Evolutionary conservation across 805 yeast species (phyloP).

Genomic region (Kurtzmaniella cleridarum): DNA sequence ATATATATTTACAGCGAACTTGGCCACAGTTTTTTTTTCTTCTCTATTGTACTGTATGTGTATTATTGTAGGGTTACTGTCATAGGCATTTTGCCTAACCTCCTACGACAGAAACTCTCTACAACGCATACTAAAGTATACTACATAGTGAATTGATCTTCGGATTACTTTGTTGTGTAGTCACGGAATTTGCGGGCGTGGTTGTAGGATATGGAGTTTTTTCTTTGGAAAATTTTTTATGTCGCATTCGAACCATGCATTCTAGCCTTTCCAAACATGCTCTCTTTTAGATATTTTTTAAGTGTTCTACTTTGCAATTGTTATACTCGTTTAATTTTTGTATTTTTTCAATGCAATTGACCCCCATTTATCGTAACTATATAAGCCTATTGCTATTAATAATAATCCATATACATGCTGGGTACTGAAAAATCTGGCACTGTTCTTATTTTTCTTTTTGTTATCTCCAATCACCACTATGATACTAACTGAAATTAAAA

Average conservation of each 20-base stretch:
- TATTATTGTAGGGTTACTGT: conserved; percentile 46
- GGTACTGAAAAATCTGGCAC: too few relatives aligned
- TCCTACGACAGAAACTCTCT: conserved; percentile 42
- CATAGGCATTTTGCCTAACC: conserved; percentile 13
- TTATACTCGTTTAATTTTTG: conserved; percentile 1
- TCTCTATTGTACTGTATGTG: conserved; percentile 43
- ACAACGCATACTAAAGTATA: conserved; percentile 45
- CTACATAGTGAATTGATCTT: conserved; percentile 20
- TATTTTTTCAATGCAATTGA: conserved; percentile 14
- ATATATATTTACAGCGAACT: too few relatives aligned
- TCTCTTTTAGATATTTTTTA: neutral
- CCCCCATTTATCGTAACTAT: conserved; percentile 64
- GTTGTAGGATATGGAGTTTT: conserved; percentile 11
- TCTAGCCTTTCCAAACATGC: conserved; percentile 39
- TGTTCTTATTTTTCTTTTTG: conserved; percentile 10
- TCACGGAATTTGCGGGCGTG: conserved; percentile 39
- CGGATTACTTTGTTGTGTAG: conserved; percentile 21
- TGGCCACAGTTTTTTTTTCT: conserved; percentile 7
- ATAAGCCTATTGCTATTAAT: conserved; percentile 51
- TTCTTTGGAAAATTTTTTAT: neutral
- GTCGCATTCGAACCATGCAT: conserved; percentile 26
- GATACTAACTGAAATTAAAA: conserved; percentile 74
- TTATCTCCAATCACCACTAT: conserved; percentile 39
- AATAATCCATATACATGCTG: conserved; percentile 34
- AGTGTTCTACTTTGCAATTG: neutral